Base-by-base conservation (phyloP, 306 rosid species). In the Casuarina glauca region DNA sequence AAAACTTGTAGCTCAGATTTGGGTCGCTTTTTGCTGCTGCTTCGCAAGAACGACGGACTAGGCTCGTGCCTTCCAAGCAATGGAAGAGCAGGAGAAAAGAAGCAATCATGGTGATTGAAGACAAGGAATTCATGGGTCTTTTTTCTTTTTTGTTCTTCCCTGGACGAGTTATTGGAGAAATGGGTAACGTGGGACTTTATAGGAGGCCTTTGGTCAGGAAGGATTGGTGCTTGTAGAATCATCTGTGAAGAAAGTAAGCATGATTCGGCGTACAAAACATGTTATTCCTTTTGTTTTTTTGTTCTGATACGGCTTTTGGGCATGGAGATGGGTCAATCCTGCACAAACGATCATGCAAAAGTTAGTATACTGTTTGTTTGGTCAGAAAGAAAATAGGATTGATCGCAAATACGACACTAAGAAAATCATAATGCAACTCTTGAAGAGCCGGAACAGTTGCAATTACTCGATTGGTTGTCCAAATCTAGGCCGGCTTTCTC, bases 21-120 rank as follows among this genome's bases (percentile, higher is more conserved):
- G 91, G 88, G 77, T 90, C 93, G 44, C 60, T 16, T 8, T 84
- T 74, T 2, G 92, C 82, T 4, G 97, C 97, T 6, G 75, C 64
- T 20, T 1, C 73, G 87, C 97, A 92, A 6, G 89, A 84, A 32
- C 60, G 50, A 20, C 32, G 51, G 70, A 92, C 72, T 38, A 86
- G 67, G 15, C 86, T 44, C 44, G 78, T 83, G 16, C 72, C 64
- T 20, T 46, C 70, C 17, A 85, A 73, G n/a, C 5, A 35, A 5
- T 82, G 84, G 61, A 76, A 48, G 42, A 78, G 73, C 11, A 46
- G 2, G 43, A 72, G 42, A 10, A 78, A 35, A 20, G 53, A 63
- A 12, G 72, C 8, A 38, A 79, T 42, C 36, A 76, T 51, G 17
- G 46, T 51, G 67, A 76, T 73, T 11, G 78, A 80, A 19, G n/a